Evolutionary conservation across 2,329 filamentous ascomycete species (phyloP), one percentile per base, ranked within the genome.

Genomic region (Apiospora phragmitis): DNA sequence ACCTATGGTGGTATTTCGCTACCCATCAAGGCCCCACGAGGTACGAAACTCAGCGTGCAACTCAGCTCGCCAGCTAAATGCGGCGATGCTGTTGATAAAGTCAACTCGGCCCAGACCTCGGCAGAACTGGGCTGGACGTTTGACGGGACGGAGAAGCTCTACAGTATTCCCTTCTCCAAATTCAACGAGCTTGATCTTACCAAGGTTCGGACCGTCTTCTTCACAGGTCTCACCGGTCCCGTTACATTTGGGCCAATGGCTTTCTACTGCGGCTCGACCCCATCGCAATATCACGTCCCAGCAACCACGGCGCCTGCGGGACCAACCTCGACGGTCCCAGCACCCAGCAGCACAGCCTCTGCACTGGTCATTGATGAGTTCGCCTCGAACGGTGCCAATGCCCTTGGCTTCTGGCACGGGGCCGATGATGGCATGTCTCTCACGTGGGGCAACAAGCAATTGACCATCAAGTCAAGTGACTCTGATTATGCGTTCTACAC

Each of bases 361-460:
- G 79, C 81, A 16, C 82, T 89, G 41, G 82, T 92, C 0, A 88
- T 93, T 70, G 91, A 93, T 79, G 85, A 84, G 4, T 93, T 93
- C 73, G 80, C 80, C 45, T 84, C 83, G 73, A 70, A 79, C 3
- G 80, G 84, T 72, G 84, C 80, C 35, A 93, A 93, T 75, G 85
- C 87, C 24, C 84, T 92, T 2, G 87, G 86, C 3, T 86, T 88
- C 79, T 93, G 89, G 87, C 90, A 92, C 77, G 91, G 91, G 12
- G 84, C 84, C n/a, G 89, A 90, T 65, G 90, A 92, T 71, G 84
- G 85, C 21, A 85, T 91, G 76, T 82, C 80, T 6, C 79, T 88
- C 32, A 85, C 84, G 16, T 87, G 87, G 74, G 82, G 83, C n/a
- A 79, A 80, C 68, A 85, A 85, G 72, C 84, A 83, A 71, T 80